Evolutionary conservation across 116 monocot species (phyloP), one percentile per base, ranked within the genome.

Genomic region (Cymodocea nodosa): DNA sequence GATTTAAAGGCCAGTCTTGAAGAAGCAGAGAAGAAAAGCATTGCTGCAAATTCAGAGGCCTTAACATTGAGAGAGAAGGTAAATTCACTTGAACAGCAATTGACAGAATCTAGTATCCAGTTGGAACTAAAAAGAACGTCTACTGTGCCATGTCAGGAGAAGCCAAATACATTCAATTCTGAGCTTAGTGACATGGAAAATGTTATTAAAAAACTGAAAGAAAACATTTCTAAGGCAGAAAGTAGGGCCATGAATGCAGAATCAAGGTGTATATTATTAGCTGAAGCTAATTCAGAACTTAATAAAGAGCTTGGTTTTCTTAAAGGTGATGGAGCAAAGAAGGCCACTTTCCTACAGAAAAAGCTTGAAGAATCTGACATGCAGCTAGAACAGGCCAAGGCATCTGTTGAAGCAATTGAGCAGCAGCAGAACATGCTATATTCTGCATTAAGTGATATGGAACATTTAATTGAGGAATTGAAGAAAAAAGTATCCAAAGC

Each of bases 311-410:
- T 89, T 20, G 37, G 50, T 48, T 57, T 78, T 44, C 73, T 80
- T 34, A 82, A 63, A 80, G 78, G 50, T 59, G 64, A 63, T 66
- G 71, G 69, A 58, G 69, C 73, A 16, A 84, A 84, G 37, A 86
- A 72, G 37, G 70, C 62, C 54, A 74, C 51, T 15, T 57, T 74
- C 7, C 78, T 95, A 23, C 79, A 85, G 71, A 85, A 73, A 68
- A 79, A 83, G 64, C 74, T 84, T 22, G 80, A 81, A 68, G 94
- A 89, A 68, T 87, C 83, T 70, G 74, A 83, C 56, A 79, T 59
- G 5, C 84, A 84, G 60, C 64, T 94, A 58, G 86, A 86, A 63
- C 86, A 86, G 79, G 86, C 89, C 59, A 82, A 70, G 50, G 94
- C 78, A 61, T 78, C 94, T 23, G 54, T 82, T 76, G 84, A 89